Conservation (phyloP, 257 asterid genomes). For the Solanum etuberosum region DNA sequence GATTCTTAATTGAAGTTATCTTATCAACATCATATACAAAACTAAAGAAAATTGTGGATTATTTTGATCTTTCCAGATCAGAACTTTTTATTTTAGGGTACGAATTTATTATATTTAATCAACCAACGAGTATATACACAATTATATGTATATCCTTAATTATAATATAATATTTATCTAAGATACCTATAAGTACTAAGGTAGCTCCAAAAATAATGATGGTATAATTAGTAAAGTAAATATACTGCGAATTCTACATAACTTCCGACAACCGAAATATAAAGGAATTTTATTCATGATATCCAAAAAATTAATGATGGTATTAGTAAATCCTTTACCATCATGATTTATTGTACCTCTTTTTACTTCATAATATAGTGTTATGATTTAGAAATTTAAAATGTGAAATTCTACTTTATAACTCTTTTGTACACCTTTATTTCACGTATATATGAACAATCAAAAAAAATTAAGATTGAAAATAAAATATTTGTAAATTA, state of each 20-base stretch:
- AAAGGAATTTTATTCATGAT: neutral
- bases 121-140: neutral
- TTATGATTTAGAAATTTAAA: neutral
- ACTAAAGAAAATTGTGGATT: too few relatives aligned
- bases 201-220: neutral
- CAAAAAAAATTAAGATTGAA: neutral
- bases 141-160: neutral
- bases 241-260: neutral
- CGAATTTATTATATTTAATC: neutral
- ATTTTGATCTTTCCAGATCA: neutral
- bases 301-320: neutral
- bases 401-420: neutral
- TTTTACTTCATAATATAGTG: neutral
- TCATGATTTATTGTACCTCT: neutral
- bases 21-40: too few relatives aligned
- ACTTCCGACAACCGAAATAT: neutral
- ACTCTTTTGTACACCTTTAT: neutral
- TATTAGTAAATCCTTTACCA: neutral
- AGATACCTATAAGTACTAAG: neutral
- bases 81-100: neutral
- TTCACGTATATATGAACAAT: neutral
- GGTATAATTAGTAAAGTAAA: neutral
- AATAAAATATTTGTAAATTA: neutral
- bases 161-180: neutral
- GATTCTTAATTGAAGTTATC: neutral